Base-by-base conservation (phyloP, 2,329 filamentous ascomycete species). In the Aaosphaeria arxii region DNA sequence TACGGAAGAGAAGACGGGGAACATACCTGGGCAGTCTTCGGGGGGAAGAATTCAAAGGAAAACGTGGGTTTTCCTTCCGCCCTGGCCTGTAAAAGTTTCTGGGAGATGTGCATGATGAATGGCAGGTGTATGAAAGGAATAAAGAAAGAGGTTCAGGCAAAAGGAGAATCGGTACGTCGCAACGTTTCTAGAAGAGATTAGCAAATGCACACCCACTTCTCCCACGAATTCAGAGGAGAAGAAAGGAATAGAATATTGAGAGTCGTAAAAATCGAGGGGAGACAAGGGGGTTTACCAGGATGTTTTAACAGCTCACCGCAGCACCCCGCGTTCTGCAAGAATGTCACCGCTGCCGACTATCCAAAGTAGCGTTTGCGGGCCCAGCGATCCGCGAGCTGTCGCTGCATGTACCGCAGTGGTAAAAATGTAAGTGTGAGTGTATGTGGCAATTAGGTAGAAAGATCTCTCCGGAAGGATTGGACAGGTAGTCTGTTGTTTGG, bases 21-120 rank as follows among this genome's bases (percentile, higher is more conserved):
- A 39, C 48, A 49, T 70, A 75, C 73, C 70, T 94, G 89, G 7
- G 89, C 88, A 6, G 94, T 99, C 78, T 99, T 99, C 36, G 94
- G 94, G 44, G 94, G 94, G 75, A 99, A 99, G 80, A 96, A 99
- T 73, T 99, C 94, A 77, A 99, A 99, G 51, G 94, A 99, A 79
- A 96, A 96, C 67, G 91, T 94, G 49, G 91, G 87, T 64, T 87
- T 83, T 69, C 85, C 84, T 64, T 86, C 84, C 75, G 82, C 81
- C 74, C 91, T 84, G 72, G 91, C 86, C 62, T 92, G 87, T 60
- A 83, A 79, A 64, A 99, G 81, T 80, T 96, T 96, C 63, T 94
- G 85, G 59, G 87, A 89, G 80, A 99, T 92, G 76, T 97, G 94
- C 92, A 99, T 97, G 56, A 69, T 86, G 80, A 55, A 13, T 24